Evolutionary conservation across 768 basidiomycete genomes (phyloP).

Genomic region (Hygrocybe punicea): DNA sequence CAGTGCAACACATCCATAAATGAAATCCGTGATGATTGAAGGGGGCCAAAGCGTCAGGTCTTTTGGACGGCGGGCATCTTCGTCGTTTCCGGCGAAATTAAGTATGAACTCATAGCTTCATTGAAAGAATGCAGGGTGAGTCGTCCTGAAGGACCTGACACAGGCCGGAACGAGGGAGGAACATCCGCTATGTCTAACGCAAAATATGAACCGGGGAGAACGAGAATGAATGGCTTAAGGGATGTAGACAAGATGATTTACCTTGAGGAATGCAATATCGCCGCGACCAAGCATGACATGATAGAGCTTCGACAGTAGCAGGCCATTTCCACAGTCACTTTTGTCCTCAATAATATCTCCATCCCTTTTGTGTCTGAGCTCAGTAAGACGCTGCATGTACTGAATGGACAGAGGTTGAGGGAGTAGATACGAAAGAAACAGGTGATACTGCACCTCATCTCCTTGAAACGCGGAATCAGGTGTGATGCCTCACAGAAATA

Average conservation of each 20-base stretch:
- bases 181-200: conserved; percentile 1
- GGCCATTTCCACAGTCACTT: conserved; percentile 2
- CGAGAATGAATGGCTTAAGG: not conserved
- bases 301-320: not conserved
- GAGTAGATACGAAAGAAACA: not conserved
- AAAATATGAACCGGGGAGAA: not conserved
- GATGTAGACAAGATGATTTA: not conserved
- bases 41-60: not conserved
- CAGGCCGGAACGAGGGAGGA: not conserved
- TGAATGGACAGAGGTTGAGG: not conserved
- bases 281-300: not conserved
- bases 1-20: conserved; percentile 1
- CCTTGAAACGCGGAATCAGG: conserved; percentile 4
- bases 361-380: not conserved
- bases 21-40: conserved; percentile 4
- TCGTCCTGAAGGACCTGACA: conserved; percentile 1
- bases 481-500: not conserved
- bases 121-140: conserved; percentile 5
- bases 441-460: not conserved
- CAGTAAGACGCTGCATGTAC: conserved; percentile 3
- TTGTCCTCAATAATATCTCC: not conserved
- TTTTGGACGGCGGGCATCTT: not conserved
- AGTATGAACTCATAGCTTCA: not conserved
- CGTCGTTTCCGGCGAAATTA: not conserved
- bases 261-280: conserved; percentile 2